phyloP scores from a whole-genome alignment of 2,329 filamentous ascomycete species.

The Trichoderma pleuroti region DNA sequence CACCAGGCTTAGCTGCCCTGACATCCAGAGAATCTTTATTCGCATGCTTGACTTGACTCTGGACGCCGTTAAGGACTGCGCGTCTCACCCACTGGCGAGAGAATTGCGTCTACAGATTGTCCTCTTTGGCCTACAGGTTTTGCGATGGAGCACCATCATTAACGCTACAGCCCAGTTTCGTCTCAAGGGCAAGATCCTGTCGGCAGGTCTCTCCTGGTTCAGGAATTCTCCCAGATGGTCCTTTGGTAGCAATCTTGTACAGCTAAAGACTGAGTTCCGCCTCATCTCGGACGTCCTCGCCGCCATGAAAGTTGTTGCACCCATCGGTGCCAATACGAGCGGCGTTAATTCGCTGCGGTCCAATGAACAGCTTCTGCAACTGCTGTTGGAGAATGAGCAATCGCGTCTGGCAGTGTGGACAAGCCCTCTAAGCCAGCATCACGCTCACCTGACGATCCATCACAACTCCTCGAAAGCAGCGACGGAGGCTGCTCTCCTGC shows the following conservation, averaged over 20 bases:
- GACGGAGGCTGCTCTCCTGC: conserved; percentile 48
- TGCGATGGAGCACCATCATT: conserved; percentile 68
- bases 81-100: conserved; percentile 79
- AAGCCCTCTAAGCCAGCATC: conserved; percentile 65
- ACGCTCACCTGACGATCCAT: conserved; percentile 36
- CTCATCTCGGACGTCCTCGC: conserved; percentile 71
- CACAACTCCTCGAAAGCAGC: conserved; percentile 41
- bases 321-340: conserved; percentile 51
- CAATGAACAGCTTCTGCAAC: conserved; percentile 79
- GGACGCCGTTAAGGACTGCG: conserved; percentile 65
- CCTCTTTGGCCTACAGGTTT: conserved; percentile 73
- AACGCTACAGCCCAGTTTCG: conserved; percentile 67
- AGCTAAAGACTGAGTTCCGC: conserved; percentile 88
- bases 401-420: conserved; percentile 85
- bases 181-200: conserved; percentile 84
- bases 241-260: conserved; percentile 88
- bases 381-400: conserved; percentile 82
- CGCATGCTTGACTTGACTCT: conserved; percentile 78
- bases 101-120: conserved; percentile 90
- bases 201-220: conserved; percentile 88
- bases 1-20: conserved; percentile 75
- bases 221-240: conserved; percentile 81
- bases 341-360: conserved; percentile 63
- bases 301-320: conserved; percentile 61
- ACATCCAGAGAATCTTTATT: conserved; percentile 77